Percentiles rank a stretch among this genome's conserved stretches.
phyloP scores from a whole-genome alignment of 2,329 filamentous ascomycete species.

The Diaporthe ampelina region DNA sequence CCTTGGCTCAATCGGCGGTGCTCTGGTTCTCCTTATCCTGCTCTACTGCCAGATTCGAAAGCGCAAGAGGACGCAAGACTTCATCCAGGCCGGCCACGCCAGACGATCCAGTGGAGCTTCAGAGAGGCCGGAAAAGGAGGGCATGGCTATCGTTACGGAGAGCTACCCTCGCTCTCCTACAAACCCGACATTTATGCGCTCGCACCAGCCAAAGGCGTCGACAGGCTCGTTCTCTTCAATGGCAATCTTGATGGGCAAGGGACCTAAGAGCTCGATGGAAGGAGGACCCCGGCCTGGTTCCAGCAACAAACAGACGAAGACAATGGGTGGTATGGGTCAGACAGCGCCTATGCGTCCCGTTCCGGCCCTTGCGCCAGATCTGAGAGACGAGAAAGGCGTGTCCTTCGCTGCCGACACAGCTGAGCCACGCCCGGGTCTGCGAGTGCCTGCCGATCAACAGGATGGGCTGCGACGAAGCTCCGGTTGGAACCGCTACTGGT shows the following conservation, averaged over 20 bases:
- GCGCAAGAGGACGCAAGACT: conserved; percentile 68
- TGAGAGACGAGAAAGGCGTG: conserved; percentile 59
- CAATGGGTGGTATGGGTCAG: conserved; percentile 62
- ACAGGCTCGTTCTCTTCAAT: conserved; percentile 73
- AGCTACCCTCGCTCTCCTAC: conserved; percentile 52
- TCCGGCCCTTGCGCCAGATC: conserved; percentile 41
- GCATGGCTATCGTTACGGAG: conserved; percentile 62
- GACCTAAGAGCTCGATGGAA: conserved; percentile 30
- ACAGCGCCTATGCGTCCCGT: conserved; percentile 41
- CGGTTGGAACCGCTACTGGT: conserved; percentile 85
- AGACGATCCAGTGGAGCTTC: conserved; percentile 58
- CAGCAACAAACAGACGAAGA: conserved; percentile 75
- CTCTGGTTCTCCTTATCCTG: conserved; percentile 78
- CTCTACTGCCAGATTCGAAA: conserved; percentile 78
- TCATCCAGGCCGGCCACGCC: conserved; percentile 61
- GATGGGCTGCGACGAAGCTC: conserved; percentile 72
- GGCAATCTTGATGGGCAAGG: conserved; percentile 76
- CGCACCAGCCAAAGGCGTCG: conserved; percentile 67
- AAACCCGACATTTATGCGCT: conserved; percentile 58
- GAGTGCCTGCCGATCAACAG: conserved; percentile 52
- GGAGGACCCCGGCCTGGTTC: conserved; percentile 19
- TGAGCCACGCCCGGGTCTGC: conserved; percentile 54
- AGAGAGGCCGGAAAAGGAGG: conserved; percentile 68
- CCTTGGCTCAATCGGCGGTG: conserved; percentile 83
- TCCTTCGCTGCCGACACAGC: conserved; percentile 53